phyloP scores from a whole-genome alignment of 2,329 filamentous ascomycete genomes.

The Escovopsis sp. region DNA sequence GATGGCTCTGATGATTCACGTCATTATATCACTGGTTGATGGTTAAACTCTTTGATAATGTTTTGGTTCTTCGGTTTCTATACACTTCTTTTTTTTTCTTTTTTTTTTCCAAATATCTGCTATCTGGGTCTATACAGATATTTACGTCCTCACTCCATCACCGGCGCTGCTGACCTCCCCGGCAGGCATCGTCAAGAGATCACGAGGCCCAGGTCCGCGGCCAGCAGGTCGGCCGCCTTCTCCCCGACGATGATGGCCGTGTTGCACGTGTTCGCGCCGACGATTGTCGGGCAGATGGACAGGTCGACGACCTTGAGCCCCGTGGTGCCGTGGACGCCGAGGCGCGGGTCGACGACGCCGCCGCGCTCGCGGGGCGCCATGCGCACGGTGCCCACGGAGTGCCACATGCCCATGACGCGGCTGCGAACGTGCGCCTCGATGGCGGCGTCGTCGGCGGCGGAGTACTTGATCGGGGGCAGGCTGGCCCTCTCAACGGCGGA shows the following conservation, averaged over 20 bases:
- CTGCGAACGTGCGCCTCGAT: constrained; percentile 28
- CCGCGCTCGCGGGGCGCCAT: constrained; percentile 23
- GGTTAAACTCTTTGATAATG: too few species aligned
- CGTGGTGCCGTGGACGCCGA: constrained; percentile 27
- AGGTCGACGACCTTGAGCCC: constrained; percentile 23
- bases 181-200: too few species aligned
- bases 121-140: constrained; percentile 1
- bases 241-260: constrained; percentile 31
- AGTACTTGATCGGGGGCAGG: constrained; percentile 26
- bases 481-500: constrained; percentile 15
- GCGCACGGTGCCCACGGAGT: constrained; percentile 27
- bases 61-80: too few species aligned
- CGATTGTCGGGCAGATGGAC: constrained; percentile 23
- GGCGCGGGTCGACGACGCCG: constrained; percentile 25
- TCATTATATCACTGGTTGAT: too few species aligned
- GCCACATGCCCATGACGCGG: constrained; percentile 26
- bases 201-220: constrained; percentile 10
- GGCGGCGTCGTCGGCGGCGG: constrained; percentile 30
- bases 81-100: too few species aligned
- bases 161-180: background rate
- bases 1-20: constrained; percentile 3
- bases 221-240: constrained; percentile 21
- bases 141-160: too few species aligned
- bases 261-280: constrained; percentile 29
- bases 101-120: background rate